Base-by-base conservation (phyloP, 2,329 filamentous ascomycete species). In the Teratosphaeria destructans region DNA sequence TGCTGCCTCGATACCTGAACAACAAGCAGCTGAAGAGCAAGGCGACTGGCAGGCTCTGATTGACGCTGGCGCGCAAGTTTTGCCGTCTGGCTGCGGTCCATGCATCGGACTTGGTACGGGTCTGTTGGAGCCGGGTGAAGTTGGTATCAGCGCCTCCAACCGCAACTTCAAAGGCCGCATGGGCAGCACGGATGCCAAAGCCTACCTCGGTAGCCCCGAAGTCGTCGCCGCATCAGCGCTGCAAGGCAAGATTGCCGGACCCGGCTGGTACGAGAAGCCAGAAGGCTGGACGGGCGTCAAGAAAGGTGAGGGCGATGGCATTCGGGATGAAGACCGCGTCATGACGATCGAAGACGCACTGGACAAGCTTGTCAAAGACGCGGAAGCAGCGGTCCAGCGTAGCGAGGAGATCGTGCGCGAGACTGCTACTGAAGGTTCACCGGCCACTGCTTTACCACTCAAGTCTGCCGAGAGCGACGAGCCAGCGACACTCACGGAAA, bases 111-210 rank as follows among this genome's bases (percentile, higher is more conserved):
- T 95, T 0, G 90, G 88, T 8, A 83, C 81, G 0, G 92, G 92
- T 43, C 79, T 96, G 0, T 81, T 96, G 0, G 86, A 96, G 72
- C 81, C 83, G 1, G 90, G 89, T n/a, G 91, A 96, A 75, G 85
- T 91, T 10, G 91, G 91, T 26, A 92, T 96, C 66, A 86, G 81
- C 62, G 89, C 90, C 0, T 85, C 81, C 57, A 96, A 96, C 77
- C 81, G 92, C 11, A 96, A 96, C 73, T 96, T 92, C 79, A 91
- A 92, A 74, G 92, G 91, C 0, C 84, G 92, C 2, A 95, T 96
- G 89, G 92, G 92, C 3, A 86, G 82, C 14, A 85, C 82, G 2
- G 84, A 89, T 5, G 89, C 90, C 0, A 85, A 90, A 68, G 90
- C 90, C 0, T 96, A 96, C 71, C 85, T 96, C 0, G 88, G 87